A percentile compares a stretch with the other conserved stretches of the same genome.
Conservation (phyloP, 108 stramenopile genomes). For the Fragilariopsis cylindrus region DNA sequence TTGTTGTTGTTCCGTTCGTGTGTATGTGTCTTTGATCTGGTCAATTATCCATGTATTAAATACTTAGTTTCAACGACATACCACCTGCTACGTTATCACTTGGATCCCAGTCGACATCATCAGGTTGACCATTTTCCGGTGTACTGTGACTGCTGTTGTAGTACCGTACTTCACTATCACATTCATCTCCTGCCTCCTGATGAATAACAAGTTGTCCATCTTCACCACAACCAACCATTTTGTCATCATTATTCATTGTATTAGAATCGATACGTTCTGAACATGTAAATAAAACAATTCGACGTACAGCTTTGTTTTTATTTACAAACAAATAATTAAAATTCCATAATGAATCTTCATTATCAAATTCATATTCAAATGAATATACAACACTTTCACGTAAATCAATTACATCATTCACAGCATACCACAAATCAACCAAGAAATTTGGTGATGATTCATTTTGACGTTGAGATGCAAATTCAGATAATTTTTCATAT, state of each 20-base stretch:
- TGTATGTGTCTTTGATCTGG: no score
- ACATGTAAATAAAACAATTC: constrained; percentile 89
- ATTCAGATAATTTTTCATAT: constrained; percentile 66
- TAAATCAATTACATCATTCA: constrained; percentile 74
- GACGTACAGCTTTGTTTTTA: constrained; percentile 62
- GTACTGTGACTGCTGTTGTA: background rate
- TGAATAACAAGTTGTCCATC: no score
- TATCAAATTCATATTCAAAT: constrained; percentile 59
- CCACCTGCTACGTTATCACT: constrained; percentile 41
- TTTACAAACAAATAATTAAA: constrained; percentile 96
- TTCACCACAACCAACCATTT: background rate
- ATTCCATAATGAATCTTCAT: constrained; percentile 68
- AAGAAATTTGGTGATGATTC: constrained; percentile 48
- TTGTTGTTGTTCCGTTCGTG: no score
- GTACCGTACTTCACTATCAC: constrained; percentile 33
- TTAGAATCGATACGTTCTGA: constrained; percentile 64
- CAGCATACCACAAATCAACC: constrained; percentile 62
- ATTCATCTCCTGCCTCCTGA: constrained; percentile 16
- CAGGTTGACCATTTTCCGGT: constrained; percentile 14
- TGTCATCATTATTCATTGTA: constrained; percentile 2
- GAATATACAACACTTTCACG: constrained; percentile 87
- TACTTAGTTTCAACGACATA: constrained; percentile 25
- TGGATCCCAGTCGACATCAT: constrained; percentile 61
- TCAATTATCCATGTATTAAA: background rate
- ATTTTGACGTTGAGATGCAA: constrained; percentile 41